Percentiles rank a stretch among this genome's conserved stretches.
Conservation (phyloP, 2,329 filamentous ascomycete genomes). For the Calonectria multiphialidica region DNA sequence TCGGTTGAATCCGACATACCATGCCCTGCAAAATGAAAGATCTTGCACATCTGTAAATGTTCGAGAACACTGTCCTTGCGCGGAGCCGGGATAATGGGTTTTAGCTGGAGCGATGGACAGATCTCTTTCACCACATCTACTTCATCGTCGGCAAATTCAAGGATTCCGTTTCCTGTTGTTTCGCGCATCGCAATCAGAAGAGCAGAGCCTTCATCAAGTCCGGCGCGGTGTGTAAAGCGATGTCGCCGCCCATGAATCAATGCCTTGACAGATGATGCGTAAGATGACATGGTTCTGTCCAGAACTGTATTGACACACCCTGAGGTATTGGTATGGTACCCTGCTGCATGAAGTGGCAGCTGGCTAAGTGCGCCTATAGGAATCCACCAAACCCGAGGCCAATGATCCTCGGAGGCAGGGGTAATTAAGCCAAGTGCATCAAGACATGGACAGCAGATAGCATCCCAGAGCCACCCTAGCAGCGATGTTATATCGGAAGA, state of each 20-base stretch:
- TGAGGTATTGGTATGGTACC: neutral
- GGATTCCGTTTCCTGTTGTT: neutral
- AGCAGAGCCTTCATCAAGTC: neutral
- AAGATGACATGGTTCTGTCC: slow-evolving; percentile 7
- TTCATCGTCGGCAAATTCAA: neutral
- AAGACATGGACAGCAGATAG: neutral
- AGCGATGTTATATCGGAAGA: neutral
- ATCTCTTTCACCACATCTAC: neutral
- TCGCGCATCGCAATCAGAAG: neutral
- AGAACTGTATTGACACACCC: neutral
- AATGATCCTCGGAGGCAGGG: neutral
- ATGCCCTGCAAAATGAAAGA: slow-evolving; percentile 2
- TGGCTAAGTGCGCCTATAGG: neutral
- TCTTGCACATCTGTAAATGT: neutral
- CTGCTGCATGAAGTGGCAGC: neutral
- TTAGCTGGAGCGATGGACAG: neutral
- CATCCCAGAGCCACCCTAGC: neutral
- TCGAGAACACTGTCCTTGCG: neutral
- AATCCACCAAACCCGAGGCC: slow-evolving; percentile 8
- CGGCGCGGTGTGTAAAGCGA: neutral
- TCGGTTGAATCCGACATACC: neutral
- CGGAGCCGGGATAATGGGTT: neutral
- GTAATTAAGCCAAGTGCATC: neutral
- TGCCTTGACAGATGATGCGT: slow-evolving; percentile 2
- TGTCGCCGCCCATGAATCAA: neutral